These are phyloP conservation scores for Phlegmacium glaucopus DNA, from an alignment of 768 basidiomycete species.

Conservation along the genomic window DNA sequence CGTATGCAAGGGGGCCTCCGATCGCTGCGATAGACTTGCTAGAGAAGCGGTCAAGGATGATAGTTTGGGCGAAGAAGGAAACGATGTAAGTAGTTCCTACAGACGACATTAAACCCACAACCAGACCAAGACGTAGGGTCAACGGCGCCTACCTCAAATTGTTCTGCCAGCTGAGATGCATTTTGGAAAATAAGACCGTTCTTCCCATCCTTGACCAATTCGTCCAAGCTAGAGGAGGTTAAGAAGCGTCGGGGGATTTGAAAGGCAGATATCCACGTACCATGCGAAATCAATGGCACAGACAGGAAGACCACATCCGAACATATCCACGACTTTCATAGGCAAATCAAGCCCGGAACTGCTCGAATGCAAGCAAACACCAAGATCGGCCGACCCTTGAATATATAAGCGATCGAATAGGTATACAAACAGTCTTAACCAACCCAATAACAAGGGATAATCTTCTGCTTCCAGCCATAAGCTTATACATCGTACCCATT, in stretches of 20 bases:
- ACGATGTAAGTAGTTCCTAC: slow-evolving; percentile 56
- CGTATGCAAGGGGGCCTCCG: slow-evolving; percentile 18
- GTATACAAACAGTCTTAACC: slow-evolving; percentile 8
- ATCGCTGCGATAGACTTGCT: slow-evolving; percentile 22
- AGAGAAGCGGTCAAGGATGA: slow-evolving; percentile 51
- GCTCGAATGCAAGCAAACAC: slow-evolving; percentile 87
- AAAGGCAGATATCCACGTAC: slow-evolving; percentile 37
- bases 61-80: slow-evolving; percentile 56
- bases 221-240: slow-evolving; percentile 59
- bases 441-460: slow-evolving; percentile 85
- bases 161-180: slow-evolving; percentile 63
- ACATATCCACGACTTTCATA: slow-evolving; percentile 99
- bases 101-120: not conserved
- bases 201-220: slow-evolving; percentile 79
- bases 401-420: not conserved
- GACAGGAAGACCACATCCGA: slow-evolving; percentile 93
- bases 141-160: slow-evolving; percentile 55
- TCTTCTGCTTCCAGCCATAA: slow-evolving; percentile 89
- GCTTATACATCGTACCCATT: slow-evolving; percentile 73
- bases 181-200: slow-evolving; percentile 82
- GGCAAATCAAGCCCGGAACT: slow-evolving; percentile 90
- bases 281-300: slow-evolving; percentile 85
- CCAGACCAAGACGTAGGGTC: not conserved
- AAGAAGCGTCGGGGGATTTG: not conserved
- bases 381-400: slow-evolving; percentile 85